These are phyloP conservation scores for Neocucurbitaria cava DNA, from an alignment of 2,329 filamentous ascomycete genomes.

Conservation along the genomic window DNA sequence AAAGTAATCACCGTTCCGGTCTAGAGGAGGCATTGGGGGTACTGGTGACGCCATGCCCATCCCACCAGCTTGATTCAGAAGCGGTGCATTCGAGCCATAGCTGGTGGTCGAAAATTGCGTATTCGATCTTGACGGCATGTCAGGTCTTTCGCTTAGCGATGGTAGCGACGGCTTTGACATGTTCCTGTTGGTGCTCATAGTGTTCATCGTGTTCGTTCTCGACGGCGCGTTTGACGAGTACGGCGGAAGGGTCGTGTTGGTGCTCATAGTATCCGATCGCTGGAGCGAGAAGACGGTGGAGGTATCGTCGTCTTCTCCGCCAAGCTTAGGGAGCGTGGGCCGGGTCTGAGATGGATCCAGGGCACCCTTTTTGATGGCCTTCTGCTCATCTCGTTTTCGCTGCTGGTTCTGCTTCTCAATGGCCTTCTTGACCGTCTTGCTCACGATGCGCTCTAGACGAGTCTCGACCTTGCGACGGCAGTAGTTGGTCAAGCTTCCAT, in stretches of 20 bases:
- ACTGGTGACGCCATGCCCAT: constrained; percentile 59
- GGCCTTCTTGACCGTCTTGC: constrained; percentile 85
- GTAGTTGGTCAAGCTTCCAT: constrained; percentile 82
- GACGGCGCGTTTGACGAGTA: constrained; percentile 60
- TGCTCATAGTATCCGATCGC: constrained; percentile 43
- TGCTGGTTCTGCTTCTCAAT: constrained; percentile 74
- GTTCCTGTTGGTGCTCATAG: constrained; percentile 33
- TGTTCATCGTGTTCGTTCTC: constrained; percentile 60
- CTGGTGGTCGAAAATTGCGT: constrained; percentile 64
- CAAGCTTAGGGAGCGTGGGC: constrained; percentile 53
- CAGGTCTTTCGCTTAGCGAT: constrained; percentile 51
- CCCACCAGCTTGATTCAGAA: constrained; percentile 65
- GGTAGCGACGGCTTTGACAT: constrained; percentile 49
- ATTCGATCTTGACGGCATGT: constrained; percentile 44
- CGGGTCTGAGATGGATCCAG: constrained; percentile 31
- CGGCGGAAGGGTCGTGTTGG: constrained; percentile 52
- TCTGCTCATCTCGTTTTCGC: constrained; percentile 52
- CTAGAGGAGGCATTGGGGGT: constrained; percentile 39
- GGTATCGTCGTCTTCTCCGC: constrained; percentile 51
- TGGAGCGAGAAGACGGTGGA: constrained; percentile 40
- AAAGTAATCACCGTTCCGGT: constrained; percentile 40
- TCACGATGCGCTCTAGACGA: constrained; percentile 82
- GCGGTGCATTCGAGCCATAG: constrained; percentile 69
- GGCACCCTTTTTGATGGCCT: constrained; percentile 56
- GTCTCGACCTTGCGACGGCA: constrained; percentile 92